phyloP scores from a whole-genome alignment of 306 rosid species.

The Comarum palustre region DNA sequence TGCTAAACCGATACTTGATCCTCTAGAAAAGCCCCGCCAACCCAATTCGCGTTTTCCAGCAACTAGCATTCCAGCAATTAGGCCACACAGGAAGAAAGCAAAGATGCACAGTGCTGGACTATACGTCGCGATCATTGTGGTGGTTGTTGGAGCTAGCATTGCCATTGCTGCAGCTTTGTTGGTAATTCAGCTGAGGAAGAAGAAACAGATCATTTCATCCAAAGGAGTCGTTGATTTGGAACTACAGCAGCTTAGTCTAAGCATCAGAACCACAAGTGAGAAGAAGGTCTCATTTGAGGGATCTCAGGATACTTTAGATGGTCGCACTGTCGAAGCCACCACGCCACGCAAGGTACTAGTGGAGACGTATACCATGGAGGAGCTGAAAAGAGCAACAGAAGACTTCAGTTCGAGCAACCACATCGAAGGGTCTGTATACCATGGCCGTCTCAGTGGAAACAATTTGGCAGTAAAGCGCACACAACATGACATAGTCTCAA shows the following conservation, averaged over 20 bases:
- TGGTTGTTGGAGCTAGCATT: slow-evolving; percentile 45
- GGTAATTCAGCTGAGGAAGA: slow-evolving; percentile 49
- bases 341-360: slow-evolving; percentile 38
- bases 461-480: slow-evolving; percentile 61
- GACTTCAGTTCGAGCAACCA: slow-evolving; percentile 68
- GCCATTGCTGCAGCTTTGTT: slow-evolving; percentile 43
- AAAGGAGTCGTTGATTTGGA: slow-evolving; percentile 58
- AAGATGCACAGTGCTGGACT: slow-evolving; percentile 50
- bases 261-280: slow-evolving; percentile 74
- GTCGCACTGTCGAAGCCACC: slow-evolving; percentile 31
- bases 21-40: slow-evolving; percentile 43
- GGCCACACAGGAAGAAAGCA: slow-evolving; percentile 46
- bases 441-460: slow-evolving; percentile 77
- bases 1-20: slow-evolving; percentile 41
- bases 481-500: slow-evolving; percentile 36
- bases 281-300: slow-evolving; percentile 83
- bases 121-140: slow-evolving; percentile 47
- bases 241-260: slow-evolving; percentile 74
- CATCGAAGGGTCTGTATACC: slow-evolving; percentile 75
- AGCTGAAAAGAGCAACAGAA: slow-evolving; percentile 69
- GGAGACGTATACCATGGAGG: slow-evolving; percentile 57
- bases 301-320: slow-evolving; percentile 42
- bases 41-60: slow-evolving; percentile 46
- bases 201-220: slow-evolving; percentile 36
- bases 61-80: slow-evolving; percentile 28